These are phyloP conservation scores for Alternaria consortialis DNA, from an alignment of 2,329 filamentous ascomycete species.

Conservation along the genomic window DNA sequence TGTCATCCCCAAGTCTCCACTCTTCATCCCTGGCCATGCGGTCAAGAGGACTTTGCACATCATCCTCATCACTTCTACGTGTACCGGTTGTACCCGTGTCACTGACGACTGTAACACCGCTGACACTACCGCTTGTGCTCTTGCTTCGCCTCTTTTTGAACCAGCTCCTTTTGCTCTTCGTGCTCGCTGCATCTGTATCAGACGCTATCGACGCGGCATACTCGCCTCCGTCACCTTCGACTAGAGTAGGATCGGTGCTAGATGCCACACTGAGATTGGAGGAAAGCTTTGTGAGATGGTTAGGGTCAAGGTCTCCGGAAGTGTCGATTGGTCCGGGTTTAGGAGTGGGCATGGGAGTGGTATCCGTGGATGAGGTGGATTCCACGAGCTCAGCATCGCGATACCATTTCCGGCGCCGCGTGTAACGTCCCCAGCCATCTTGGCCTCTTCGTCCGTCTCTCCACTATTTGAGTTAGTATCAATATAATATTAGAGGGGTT, in stretches of 20 bases:
- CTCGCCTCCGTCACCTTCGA: constrained; percentile 33
- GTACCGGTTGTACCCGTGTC: constrained; percentile 41
- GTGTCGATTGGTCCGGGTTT: constrained; percentile 45
- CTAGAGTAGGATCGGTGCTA: constrained; percentile 36
- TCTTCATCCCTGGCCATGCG: constrained; percentile 63
- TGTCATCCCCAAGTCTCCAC: constrained; percentile 86
- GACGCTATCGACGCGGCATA: constrained; percentile 35
- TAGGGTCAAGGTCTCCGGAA: constrained; percentile 30
- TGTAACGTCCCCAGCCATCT: constrained; percentile 96
- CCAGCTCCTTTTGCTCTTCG: constrained; percentile 46
- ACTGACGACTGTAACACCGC: constrained; percentile 41
- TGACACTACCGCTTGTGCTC: constrained; percentile 43
- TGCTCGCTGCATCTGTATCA: constrained; percentile 45
- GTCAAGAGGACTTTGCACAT: constrained; percentile 60
- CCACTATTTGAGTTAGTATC: constrained; percentile 68
- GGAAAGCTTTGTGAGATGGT: constrained; percentile 31
- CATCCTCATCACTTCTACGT: constrained; percentile 56
- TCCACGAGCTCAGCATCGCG: constrained; percentile 96
- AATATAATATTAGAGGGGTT: background rate
- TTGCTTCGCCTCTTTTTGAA: constrained; percentile 46
- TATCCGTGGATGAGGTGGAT: constrained; percentile 58
- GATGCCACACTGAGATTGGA: constrained; percentile 37
- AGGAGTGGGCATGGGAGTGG: constrained; percentile 55
- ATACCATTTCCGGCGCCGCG: constrained; percentile 92
- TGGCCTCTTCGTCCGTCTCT: constrained; percentile 82